Base-by-base conservation (phyloP, 2,329 filamentous ascomycete genomes). In the Aureobasidium lini region DNA sequence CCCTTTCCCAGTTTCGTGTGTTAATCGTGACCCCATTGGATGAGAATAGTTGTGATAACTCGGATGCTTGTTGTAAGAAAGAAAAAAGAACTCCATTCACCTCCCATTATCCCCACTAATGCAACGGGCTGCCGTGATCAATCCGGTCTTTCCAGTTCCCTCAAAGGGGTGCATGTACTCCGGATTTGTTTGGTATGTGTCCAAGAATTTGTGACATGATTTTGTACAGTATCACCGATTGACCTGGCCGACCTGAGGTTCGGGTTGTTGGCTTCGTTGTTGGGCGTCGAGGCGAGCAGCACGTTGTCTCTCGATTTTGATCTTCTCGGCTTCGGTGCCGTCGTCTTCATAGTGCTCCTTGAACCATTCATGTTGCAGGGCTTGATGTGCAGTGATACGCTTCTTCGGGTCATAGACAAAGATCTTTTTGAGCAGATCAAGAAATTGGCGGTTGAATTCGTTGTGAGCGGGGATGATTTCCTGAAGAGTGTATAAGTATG, bases 391-490 rank as follows among this genome's bases (percentile, higher is more conserved):
- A 1, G 82, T 84, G 64, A 87, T 85, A 28, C 84, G 78, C 64
- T 80, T 79, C 68, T 84, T 84, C 6, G 84, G 84, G 62, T 87
- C 84, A 67, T 86, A 87, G 18, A 86, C 81, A 64, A 87, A 87
- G 67, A 87, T 86, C 64, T 76, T 79, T 62, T 79, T 76, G 5
- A 87, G 74, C 6, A 87, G 75, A 63, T 86, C 83, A 49, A 86
- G 78, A 71, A 87, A 85, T 54, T 82, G 76, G 60, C 78, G 76
- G 71, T 86, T 86, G 73, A 87, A 87, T 18, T 76, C 69, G 36
- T 76, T 83, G 61, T 77, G 81, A 39, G 77, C 75, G 5, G 83
- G 83, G 60, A 87, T 86, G 65, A 84, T 85, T 64, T 86, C 83
- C 80, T 87, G 68, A 29, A 66, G 58, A 18, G 61, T n/a, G 18